phyloP scores from a whole-genome alignment of 371 early-diverging fungal genomes.

The Rhizopus microsporus region DNA sequence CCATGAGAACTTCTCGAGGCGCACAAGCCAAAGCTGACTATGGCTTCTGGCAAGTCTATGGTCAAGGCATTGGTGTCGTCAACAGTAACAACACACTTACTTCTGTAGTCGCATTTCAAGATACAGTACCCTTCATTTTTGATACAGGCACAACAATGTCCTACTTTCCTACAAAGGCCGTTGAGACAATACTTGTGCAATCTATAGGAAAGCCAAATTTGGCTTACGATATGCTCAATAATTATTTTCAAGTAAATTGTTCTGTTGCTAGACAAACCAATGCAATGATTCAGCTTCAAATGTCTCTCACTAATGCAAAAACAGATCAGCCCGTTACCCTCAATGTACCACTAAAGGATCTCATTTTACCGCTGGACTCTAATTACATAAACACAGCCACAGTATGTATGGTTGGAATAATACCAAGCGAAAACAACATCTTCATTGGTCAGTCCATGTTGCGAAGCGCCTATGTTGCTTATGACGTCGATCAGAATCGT shows the following conservation, averaged over 20 bases:
- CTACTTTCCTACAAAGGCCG: conserved; percentile 31
- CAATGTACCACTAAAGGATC: conserved; percentile 30
- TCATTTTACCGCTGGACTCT: conserved; percentile 39
- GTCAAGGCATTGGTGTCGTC: conserved; percentile 30
- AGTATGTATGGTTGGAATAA: conserved; percentile 45
- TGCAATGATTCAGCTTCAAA: conserved; percentile 27
- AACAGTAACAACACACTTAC: background rate
- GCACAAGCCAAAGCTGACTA: conserved; percentile 10
- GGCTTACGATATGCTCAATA: conserved; percentile 27
- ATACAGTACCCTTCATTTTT: conserved; percentile 25
- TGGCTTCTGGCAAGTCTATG: conserved; percentile 45
- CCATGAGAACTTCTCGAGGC: background rate
- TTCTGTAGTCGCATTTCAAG: conserved; percentile 3
- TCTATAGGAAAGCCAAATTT: conserved; percentile 23
- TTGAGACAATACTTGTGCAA: conserved; percentile 22
- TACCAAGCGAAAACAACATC: conserved; percentile 5
- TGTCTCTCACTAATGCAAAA: conserved; percentile 18
- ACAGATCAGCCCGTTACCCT: conserved; percentile 23
- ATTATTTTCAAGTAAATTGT: conserved; percentile 34
- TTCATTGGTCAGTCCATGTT: conserved; percentile 15
- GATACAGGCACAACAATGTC: conserved; percentile 52
- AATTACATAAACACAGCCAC: conserved; percentile 21
- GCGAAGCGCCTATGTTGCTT: conserved; percentile 21
- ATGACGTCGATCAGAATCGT: conserved; percentile 19
- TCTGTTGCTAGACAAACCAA: conserved; percentile 16